Conservation (phyloP, 345 rosid genomes). For the Sonneratia alba region DNA sequence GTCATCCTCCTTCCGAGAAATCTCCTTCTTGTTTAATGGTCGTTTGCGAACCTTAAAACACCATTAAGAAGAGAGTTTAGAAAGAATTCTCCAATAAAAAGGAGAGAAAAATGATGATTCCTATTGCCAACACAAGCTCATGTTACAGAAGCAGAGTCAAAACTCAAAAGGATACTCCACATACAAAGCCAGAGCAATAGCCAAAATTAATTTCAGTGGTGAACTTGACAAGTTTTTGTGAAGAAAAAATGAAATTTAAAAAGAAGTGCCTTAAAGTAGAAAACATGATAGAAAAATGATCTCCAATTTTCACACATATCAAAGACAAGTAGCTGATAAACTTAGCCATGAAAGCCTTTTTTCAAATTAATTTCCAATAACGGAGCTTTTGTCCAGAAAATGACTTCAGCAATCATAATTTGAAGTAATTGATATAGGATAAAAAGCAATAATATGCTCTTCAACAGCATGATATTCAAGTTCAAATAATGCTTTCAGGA, state of each 20-base stretch:
- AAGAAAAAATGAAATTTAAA: not conserved
- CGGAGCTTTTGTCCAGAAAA: not conserved
- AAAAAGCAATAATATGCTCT: not conserved
- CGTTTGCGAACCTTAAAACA: constrained; percentile 74
- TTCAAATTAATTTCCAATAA: not conserved
- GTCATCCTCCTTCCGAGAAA: constrained; percentile 87
- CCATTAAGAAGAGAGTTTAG: not conserved
- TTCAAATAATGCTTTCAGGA: not conserved
- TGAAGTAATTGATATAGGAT: not conserved
- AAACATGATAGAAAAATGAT: not conserved
- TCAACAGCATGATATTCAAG: not conserved
- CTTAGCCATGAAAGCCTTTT: not conserved
- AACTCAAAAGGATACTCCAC: not conserved
- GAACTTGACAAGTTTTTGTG: not conserved
- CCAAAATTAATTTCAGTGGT: not conserved
- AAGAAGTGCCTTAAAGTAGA: not conserved
- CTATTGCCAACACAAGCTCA: not conserved
- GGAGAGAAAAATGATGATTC: not conserved
- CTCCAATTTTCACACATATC: not conserved
- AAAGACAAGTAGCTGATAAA: not conserved
- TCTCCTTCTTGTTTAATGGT: constrained; percentile 87
- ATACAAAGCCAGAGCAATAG: not conserved
- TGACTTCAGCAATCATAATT: not conserved
- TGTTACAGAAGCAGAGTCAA: not conserved
- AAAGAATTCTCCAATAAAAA: not conserved